A percentile compares a stretch with the other conserved stretches of the same genome.
phyloP scores from a whole-genome alignment of 179 eudicot species.

The Dionaea muscipula region DNA sequence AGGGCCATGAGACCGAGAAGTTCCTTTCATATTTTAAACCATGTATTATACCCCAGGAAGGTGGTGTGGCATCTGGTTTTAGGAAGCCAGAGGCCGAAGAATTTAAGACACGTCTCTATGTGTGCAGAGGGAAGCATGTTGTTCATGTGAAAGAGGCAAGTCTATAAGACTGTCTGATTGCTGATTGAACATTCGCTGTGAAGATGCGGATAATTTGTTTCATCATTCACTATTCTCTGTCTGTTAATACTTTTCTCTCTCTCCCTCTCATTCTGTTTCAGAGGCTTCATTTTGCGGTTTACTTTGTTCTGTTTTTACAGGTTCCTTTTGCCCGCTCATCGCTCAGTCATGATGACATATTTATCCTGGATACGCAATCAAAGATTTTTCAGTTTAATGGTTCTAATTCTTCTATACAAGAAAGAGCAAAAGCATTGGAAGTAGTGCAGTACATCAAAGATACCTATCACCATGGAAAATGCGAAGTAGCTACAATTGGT shows the following conservation, averaged over 20 bases:
- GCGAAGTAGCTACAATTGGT: conserved; percentile 90
- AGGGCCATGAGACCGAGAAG: conserved; percentile 93
- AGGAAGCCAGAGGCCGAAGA: conserved; percentile 79
- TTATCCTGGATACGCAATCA: conserved; percentile 70
- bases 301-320: conserved; percentile 26
- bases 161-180: conserved; percentile 5
- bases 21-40: conserved; percentile 96
- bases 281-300: neutral
- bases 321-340: conserved; percentile 86
- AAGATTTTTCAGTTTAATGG: conserved; percentile 96
- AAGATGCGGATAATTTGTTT: neutral
- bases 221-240: neutral
- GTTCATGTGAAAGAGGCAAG: conserved; percentile 90
- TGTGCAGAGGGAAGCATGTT: conserved; percentile 84
- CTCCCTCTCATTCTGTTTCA: neutral
- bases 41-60: conserved; percentile 91
- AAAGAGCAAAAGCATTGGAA: conserved; percentile 94
- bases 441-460: conserved; percentile 94
- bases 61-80: conserved; percentile 86
- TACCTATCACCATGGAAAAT: conserved; percentile 83
- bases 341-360: conserved; percentile 90
- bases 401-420: conserved; percentile 88
- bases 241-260: neutral
- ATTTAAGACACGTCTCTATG: conserved; percentile 56
- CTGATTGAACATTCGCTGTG: neutral